Evolutionary conservation across 345 rosid species (phyloP), one percentile per base, ranked within the genome.

Genomic region (Balakata baccata): DNA sequence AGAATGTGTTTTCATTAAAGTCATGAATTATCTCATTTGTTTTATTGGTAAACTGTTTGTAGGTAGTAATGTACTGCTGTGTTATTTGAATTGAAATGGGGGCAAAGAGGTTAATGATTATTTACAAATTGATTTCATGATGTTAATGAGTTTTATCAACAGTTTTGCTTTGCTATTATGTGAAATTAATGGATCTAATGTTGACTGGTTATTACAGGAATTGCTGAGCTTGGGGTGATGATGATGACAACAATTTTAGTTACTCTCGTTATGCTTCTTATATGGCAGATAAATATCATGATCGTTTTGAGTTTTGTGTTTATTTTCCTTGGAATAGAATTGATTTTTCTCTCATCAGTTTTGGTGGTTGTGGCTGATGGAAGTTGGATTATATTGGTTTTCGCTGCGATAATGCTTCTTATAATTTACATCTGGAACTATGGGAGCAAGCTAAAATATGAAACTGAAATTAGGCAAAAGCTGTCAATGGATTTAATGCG

Each of bases 181-280:
- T 61, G 16, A 51, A 29, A 47, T 12, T 37, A 46, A 56, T 43
- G 70, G 68, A 29, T 68, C 78, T 81, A 64, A 78, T 82, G 68
- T 58, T 16, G 7, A 64, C 74, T 75, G 52, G 74, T 43, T 82
- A 74, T 78, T 29, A 64, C 93, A 95, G 98, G 94, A 77, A 89
- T 95, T 87, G 97, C 96, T 64, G 99, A 92, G 89, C 85, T 92
- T 37, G 98, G 97, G 69, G 97, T 95, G 81, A 95, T 95, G 99
- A 95, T 92, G 98, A 95, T 91, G 91, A 95, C 98, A 57, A 92
- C 98, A 71, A 64, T 89, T 63, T 86, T 95, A 68, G 97, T 93
- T 73, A 95, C 98, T 41, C 76, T 95, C 61, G 96, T 95, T 74
- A 95, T 95, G 99, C 98, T 95, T 83, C 98, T 95, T 71, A 90